These are phyloP conservation scores for Citropsis articulata DNA, from an alignment of 345 rosid genomes.

Conservation along the genomic window DNA sequence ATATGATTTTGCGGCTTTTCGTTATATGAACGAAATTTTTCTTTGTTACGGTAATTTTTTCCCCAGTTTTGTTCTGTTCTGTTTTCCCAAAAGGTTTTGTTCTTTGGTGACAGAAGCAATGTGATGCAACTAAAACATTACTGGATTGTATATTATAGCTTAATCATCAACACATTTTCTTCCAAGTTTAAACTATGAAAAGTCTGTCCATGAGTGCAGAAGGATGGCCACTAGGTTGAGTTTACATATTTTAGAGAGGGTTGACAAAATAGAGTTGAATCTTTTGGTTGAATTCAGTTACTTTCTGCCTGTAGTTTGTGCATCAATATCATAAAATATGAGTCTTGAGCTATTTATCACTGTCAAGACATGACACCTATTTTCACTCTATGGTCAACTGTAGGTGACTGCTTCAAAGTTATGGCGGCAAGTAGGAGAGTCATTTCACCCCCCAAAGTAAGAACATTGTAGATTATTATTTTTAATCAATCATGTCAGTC, in stretches of 20 bases:
- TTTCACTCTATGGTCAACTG: conserved; percentile 24
- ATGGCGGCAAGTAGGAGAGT: conserved; percentile 93
- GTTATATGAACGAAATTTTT: not conserved
- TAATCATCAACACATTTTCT: not conserved
- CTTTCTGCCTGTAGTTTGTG: not conserved
- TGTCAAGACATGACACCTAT: conserved; percentile 13
- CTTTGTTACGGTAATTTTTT: not conserved
- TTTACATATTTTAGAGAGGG: not conserved
- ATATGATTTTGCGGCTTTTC: not conserved
- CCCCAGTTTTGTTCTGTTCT: not conserved
- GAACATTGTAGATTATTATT: conserved; percentile 13
- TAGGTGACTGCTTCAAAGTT: conserved; percentile 77
- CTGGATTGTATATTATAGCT: not conserved
- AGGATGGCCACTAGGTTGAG: not conserved
- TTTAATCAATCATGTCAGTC: not conserved
- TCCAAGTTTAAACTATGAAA: conserved; percentile 1
- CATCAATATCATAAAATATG: not conserved
- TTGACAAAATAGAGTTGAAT: not conserved
- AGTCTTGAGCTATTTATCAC: not conserved
- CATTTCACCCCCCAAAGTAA: conserved; percentile 92
- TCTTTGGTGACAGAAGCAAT: not conserved
- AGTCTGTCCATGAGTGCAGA: not conserved
- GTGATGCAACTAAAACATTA: not conserved
- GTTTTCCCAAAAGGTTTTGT: not conserved
- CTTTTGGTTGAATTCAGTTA: conserved; percentile 2